Percentiles rank a stretch among this genome's conserved stretches.
phyloP scores from a whole-genome alignment of 2,329 filamentous ascomycete species.

The Aspergillus piperis region DNA sequence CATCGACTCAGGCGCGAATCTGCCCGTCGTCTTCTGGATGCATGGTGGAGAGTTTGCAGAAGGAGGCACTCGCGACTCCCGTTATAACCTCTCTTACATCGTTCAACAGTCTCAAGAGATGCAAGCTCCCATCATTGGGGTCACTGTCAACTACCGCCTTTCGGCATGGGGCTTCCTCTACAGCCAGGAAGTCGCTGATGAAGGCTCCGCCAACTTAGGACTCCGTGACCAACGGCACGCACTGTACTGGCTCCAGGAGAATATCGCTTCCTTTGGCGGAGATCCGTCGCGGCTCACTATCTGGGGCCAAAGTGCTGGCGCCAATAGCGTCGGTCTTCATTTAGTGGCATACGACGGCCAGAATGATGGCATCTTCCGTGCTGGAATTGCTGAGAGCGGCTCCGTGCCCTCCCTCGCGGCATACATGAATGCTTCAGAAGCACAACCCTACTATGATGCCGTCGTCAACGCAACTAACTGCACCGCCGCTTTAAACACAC shows the following conservation, averaged over 20 bases:
- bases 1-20: not conserved
- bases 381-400: slow-evolving; percentile 23
- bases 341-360: slow-evolving; percentile 24
- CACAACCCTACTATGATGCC: slow-evolving; percentile 8
- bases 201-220: slow-evolving; percentile 34
- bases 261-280: slow-evolving; percentile 20
- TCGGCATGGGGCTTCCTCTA: slow-evolving; percentile 54
- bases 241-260: slow-evolving; percentile 20
- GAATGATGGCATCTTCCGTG: slow-evolving; percentile 26
- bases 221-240: slow-evolving; percentile 36
- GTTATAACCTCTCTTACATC: slow-evolving; percentile 62
- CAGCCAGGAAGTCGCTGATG: slow-evolving; percentile 29
- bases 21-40: slow-evolving; percentile 27
- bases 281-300: slow-evolving; percentile 19
- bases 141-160: slow-evolving; percentile 55
- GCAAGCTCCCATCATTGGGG: slow-evolving; percentile 52
- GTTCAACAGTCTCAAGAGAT: slow-evolving; percentile 55
- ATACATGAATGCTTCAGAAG: slow-evolving; percentile 3
- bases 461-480: slow-evolving; percentile 15
- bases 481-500: not conserved
- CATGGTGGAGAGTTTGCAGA: slow-evolving; percentile 47
- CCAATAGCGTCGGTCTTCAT: slow-evolving; percentile 20
- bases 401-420: slow-evolving; percentile 3
- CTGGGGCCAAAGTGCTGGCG: slow-evolving; percentile 21
- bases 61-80: slow-evolving; percentile 29